Evolutionary conservation across 176 grass and related monocot genomes (phyloP).

Genomic region (Triticum timopheevii): DNA sequence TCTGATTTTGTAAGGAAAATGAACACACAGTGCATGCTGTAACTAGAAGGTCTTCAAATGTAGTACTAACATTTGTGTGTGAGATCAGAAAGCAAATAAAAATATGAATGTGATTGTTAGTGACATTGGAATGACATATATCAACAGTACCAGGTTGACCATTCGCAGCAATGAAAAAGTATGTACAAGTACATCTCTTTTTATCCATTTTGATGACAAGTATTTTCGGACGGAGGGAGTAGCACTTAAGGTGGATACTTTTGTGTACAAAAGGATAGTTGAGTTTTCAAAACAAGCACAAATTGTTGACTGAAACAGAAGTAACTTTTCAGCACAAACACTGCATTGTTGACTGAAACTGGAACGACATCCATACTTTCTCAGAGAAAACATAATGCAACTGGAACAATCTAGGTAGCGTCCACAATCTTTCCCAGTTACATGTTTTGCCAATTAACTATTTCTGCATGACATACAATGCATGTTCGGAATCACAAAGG

Average conservation of each 20-base stretch:
- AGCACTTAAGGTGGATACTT: no score
- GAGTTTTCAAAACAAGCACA: no score
- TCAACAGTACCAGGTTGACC: no score
- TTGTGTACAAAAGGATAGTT: no score
- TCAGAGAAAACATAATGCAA: not conserved
- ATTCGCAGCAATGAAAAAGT: no score
- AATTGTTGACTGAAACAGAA: not conserved
- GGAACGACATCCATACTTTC: not conserved
- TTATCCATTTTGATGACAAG: no score
- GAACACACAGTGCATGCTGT: not conserved
- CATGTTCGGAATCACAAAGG: not conserved
- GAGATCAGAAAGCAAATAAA: not conserved
- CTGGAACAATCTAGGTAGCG: not conserved
- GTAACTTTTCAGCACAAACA: not conserved
- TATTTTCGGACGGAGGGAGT: no score
- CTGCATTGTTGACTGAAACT: not conserved
- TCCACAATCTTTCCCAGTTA: not conserved
- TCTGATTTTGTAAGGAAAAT: not conserved
- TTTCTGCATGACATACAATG: not conserved
- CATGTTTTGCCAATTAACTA: not conserved
- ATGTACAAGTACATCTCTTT: no score
- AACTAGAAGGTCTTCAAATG: no score
- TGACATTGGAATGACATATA: not conserved
- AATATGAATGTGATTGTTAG: not conserved
- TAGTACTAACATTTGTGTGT: no score